Evolutionary conservation across 2,329 filamentous ascomycete species (phyloP).

Genomic region (Fusarium armeniacum): DNA sequence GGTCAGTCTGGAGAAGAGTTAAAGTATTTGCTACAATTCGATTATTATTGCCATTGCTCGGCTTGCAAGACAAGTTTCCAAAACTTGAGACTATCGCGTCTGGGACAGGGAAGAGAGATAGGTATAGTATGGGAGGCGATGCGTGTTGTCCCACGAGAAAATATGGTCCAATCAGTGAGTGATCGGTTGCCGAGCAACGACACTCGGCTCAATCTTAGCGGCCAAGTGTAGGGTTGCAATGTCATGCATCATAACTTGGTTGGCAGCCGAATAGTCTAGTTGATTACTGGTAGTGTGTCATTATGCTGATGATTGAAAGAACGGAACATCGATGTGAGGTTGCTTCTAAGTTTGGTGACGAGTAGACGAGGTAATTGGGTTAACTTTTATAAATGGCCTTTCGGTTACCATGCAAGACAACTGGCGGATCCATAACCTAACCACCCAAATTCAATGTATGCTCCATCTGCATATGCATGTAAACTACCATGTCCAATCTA

Average conservation of each 20-base stretch:
- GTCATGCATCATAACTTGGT: constrained; percentile 17
- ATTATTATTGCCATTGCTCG: constrained; percentile 56
- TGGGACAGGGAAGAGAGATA: constrained; percentile 42
- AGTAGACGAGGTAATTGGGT: not conserved
- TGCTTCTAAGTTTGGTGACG: not conserved
- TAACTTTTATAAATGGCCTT: not conserved
- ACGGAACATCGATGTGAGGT: not conserved
- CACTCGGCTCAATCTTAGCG: constrained; percentile 20
- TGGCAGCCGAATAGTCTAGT: constrained; percentile 1
- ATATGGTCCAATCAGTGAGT: constrained; percentile 51
- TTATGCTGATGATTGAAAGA: not conserved
- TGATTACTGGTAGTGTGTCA: not conserved
- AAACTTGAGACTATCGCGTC: constrained; percentile 57
- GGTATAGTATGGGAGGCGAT: constrained; percentile 26
- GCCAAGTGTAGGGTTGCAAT: constrained; percentile 33
- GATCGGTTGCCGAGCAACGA: constrained; percentile 54
- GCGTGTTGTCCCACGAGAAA: constrained; percentile 49
- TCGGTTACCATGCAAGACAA: constrained; percentile 11
- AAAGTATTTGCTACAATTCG: constrained; percentile 59
- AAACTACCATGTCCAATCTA: not conserved
- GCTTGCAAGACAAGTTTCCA: constrained; percentile 51
- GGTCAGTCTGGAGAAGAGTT: constrained; percentile 36
- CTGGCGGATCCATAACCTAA: constrained; percentile 8
- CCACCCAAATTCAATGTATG: constrained; percentile 3
- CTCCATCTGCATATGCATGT: not conserved